Conservation (phyloP, 108 stramenopile species). For the Cyclostephanos invisitatus region DNA sequence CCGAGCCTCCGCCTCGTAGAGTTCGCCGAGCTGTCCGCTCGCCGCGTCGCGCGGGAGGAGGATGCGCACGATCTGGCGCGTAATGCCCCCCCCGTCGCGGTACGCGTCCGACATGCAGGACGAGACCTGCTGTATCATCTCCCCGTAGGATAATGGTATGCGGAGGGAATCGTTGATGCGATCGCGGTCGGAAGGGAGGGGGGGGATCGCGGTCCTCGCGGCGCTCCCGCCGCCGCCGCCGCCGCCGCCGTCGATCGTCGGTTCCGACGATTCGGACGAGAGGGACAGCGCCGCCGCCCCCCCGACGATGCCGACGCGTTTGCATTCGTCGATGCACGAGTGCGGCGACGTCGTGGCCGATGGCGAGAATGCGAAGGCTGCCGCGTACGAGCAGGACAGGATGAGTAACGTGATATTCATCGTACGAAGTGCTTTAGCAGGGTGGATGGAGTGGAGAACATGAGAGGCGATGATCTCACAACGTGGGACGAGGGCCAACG, state of each 20-base stretch:
- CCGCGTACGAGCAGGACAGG: neutral
- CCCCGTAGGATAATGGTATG: slow-evolving; percentile 72
- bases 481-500: too few relatives aligned
- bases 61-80: slow-evolving; percentile 75
- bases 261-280: slow-evolving; percentile 10
- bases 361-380: slow-evolving; percentile 4
- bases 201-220: too few relatives aligned
- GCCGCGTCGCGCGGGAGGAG: slow-evolving; percentile 69
- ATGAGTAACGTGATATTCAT: neutral
- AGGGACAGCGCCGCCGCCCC: neutral
- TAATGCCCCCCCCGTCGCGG: slow-evolving; percentile 34
- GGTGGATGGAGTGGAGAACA: too few relatives aligned
- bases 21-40: slow-evolving; percentile 61
- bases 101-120: slow-evolving; percentile 72
- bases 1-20: slow-evolving; percentile 59
- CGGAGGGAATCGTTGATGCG: slow-evolving; percentile 38
- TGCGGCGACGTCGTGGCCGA: neutral
- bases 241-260: neutral
- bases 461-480: too few relatives aligned
- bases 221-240: neutral
- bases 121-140: slow-evolving; percentile 76
- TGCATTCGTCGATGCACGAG: neutral
- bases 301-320: neutral
- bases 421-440: too few relatives aligned
- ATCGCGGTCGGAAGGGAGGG: too few relatives aligned